Conservation (phyloP, 106 monocot genomes). For the Chionographis japonica region DNA sequence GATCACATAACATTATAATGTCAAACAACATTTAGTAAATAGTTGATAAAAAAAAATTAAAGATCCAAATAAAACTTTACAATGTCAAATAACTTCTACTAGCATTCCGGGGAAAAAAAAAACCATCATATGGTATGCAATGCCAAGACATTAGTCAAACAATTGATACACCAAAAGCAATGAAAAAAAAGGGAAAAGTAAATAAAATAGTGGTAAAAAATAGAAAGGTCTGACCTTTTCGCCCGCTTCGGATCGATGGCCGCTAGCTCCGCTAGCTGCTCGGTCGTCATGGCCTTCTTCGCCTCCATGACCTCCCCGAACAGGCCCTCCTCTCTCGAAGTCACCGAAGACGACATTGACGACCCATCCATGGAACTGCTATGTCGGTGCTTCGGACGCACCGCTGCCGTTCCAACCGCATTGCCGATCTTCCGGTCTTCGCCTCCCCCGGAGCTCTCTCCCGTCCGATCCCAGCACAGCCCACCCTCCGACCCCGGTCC, state of each 20-base stretch:
- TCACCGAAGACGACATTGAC: conserved; percentile 24
- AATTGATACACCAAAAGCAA: no score
- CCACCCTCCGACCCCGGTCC: conserved; percentile 52
- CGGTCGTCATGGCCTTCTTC: conserved; percentile 89
- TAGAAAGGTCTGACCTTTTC: conserved; percentile 45
- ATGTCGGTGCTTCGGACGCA: conserved; percentile 58
- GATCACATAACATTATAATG: no score
- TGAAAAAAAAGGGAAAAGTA: no score
- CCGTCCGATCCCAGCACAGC: conserved; percentile 20
- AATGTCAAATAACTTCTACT: no score
- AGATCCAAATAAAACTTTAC: no score
- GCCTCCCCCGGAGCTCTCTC: conserved; percentile 24
- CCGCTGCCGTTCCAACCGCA: conserved; percentile 1
- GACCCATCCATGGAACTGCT: conserved; percentile 68
- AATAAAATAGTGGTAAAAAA: no score
- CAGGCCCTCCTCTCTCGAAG: conserved; percentile 20
- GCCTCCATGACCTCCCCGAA: conserved; percentile 68
- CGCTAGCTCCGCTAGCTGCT: conserved; percentile 74
- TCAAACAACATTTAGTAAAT: no score
- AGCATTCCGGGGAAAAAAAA: no score
- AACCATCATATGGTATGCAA: no score
- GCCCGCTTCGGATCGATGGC: conserved; percentile 78
- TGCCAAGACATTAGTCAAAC: no score
- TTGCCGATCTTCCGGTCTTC: conserved; percentile 9
- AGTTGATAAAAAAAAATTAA: no score